Base-by-base conservation (phyloP, 306 rosid species). In the Begonia fuchsioides region DNA sequence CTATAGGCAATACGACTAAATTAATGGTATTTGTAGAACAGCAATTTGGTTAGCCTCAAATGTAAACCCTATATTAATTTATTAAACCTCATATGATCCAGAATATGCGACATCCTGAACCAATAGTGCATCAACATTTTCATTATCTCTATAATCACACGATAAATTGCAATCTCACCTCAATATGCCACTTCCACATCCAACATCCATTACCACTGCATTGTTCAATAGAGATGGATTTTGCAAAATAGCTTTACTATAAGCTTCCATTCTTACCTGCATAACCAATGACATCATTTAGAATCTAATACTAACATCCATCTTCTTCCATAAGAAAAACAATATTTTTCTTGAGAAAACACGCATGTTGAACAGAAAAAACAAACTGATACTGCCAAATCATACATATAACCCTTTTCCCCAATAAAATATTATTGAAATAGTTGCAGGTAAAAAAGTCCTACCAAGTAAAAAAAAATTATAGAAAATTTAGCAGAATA, bases 111-210 rank as follows among this genome's bases (percentile, higher is more conserved):
- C n/a, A n/a, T 5, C 6, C 7, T 26, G 35, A 26, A 5, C 35
- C 35, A 26, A 26, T 26, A 26, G 35, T 4, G 35, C 7, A 26
- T 26, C 35, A 26, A 4, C 8, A 26, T 26, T 26, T 4, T 26
- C 35, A 26, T 26, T 26, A 26, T 41, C 45, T 11, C 2, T 20
- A 43, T 9, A 39, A 10, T 14, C 26, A 44, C 38, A 62, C 62
- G 39, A 62, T 43, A 57, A 54, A 43, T 45, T 35, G 49, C 26
- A 50, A 56, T 67, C 79, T 76, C 63, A 90, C 97, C 97, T 90
- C 26, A 90, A 85, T 44, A 90, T 79, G 59, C 92, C 87, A 54
- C 95, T 85, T 64, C 98, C 95, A 59, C 95, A 90, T 48, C 98
- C 98, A 19, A 90, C 92, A 59, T 90, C 94, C 87, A 90, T 67